A percentile compares a stretch with the other conserved stretches of the same genome.
phyloP scores from a whole-genome alignment of 495 filamentous ascomycete genomes.

The Penicillium paradoxum region DNA sequence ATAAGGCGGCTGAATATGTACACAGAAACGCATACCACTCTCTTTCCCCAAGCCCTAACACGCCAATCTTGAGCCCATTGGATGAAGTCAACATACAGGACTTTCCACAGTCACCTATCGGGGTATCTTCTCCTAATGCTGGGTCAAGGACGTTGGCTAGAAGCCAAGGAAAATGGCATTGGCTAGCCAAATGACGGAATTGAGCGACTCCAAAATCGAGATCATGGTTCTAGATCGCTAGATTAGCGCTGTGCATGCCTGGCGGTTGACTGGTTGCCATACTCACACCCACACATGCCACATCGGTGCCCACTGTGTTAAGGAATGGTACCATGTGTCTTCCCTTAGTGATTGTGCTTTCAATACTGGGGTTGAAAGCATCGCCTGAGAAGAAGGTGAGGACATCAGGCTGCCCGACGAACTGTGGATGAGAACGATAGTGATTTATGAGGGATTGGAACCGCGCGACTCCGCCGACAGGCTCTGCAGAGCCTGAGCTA shows the following conservation, averaged over 20 bases:
- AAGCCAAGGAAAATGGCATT: slow-evolving; percentile 86
- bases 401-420: slow-evolving; percentile 55
- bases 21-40: slow-evolving; percentile 45
- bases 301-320: slow-evolving; percentile 69
- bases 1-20: not conserved
- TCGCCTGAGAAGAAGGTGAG: slow-evolving; percentile 87
- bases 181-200: slow-evolving; percentile 62
- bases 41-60: slow-evolving; percentile 77
- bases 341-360: slow-evolving; percentile 83
- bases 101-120: slow-evolving; percentile 65
- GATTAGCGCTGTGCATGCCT: slow-evolving; percentile 11
- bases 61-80: slow-evolving; percentile 78
- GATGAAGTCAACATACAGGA: slow-evolving; percentile 68
- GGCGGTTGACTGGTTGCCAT: slow-evolving; percentile 2
- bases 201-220: slow-evolving; percentile 88
- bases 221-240: slow-evolving; percentile 66
- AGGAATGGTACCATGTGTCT: slow-evolving; percentile 85
- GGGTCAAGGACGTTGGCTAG: slow-evolving; percentile 81
- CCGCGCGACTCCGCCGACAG: slow-evolving; percentile 70
- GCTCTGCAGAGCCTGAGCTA: slow-evolving; percentile 65
- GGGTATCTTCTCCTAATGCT: slow-evolving; percentile 60
- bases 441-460: slow-evolving; percentile 74
- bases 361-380: slow-evolving; percentile 84
- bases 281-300: slow-evolving; percentile 74
- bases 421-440: slow-evolving; percentile 59